Conservation (phyloP, 2,329 filamentous ascomycete species). For the Penicillium polonicum region DNA sequence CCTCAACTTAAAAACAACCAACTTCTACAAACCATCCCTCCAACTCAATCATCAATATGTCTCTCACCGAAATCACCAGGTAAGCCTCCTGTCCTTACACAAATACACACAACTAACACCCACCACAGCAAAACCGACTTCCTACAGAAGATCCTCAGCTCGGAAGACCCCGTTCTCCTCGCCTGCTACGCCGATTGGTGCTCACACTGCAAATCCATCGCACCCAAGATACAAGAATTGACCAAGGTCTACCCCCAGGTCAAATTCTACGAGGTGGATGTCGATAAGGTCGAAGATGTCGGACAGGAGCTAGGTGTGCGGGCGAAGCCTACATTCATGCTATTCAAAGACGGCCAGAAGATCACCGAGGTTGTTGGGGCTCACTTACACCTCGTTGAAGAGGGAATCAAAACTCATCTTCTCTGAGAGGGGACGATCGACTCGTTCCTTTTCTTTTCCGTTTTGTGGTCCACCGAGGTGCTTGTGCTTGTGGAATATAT, state of each 20-base stretch:
- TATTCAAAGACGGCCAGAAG: slow-evolving; percentile 5
- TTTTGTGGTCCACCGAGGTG: not conserved
- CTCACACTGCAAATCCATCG: slow-evolving; percentile 1
- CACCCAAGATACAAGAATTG: not conserved
- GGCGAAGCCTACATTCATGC: slow-evolving; percentile 7
- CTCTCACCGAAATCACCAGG: slow-evolving; percentile 4
- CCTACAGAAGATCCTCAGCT: not conserved
- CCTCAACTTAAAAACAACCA: not conserved
- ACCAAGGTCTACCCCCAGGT: slow-evolving; percentile 1
- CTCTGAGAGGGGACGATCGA: not conserved
- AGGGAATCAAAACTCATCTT: not conserved
- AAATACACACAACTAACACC: not conserved
- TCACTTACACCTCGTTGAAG: not conserved
- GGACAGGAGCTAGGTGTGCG: slow-evolving; percentile 1
- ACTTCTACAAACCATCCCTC: not conserved
- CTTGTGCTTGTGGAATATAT: not conserved
- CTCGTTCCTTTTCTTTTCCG: not conserved
- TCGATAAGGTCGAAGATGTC: slow-evolving; percentile 1
- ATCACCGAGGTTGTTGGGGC: slow-evolving; percentile 8
- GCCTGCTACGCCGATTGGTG: slow-evolving; percentile 7
- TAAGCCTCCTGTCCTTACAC: not conserved
- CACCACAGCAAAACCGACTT: slow-evolving; percentile 1
- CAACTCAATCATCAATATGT: slow-evolving; percentile 1
- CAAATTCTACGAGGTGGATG: slow-evolving; percentile 9
- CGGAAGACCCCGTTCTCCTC: not conserved